Evolutionary conservation across 2,329 filamentous ascomycete species (phyloP), one percentile per base, ranked within the genome.

Genomic region (Diaporthe aspalathi): DNA sequence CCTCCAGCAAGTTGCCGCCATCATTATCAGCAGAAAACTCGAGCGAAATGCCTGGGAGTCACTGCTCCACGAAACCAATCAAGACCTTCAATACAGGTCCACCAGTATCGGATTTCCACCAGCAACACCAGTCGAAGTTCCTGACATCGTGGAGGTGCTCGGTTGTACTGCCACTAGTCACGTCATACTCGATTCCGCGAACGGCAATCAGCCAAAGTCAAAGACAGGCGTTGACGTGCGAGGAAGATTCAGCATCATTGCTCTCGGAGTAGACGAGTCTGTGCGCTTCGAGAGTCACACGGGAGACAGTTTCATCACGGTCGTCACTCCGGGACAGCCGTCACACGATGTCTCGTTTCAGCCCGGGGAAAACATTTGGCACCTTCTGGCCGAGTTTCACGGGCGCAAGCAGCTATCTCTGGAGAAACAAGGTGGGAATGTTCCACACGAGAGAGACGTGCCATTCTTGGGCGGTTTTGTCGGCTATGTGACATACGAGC

Each of bases 381-480:
- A 86, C 43, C 76, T 88, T 49, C 76, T 89, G 14, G 84, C 86
- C 0, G 82, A 83, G 6, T 87, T 87, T 52, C 83, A 83, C 75
- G 75, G 78, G 2, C 73, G 71, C 27, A 77, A 79, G n/a, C 77
- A 74, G 32, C 50, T 79, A 1, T 43, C 74, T 6, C 45, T 74
- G 29, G 71, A 76, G 11, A 27, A 3, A 43, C 38, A 16, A 5
- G 22, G 27, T 2, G 27, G 11, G 29, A 17, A 5, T n/a, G 9
- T 57, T 29, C 27, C 70, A 77, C 35, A 70, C 76, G 35, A 73
- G 76, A 0, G 76, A 79, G 57, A 68, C 45, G 81, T 82, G 0
- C 88, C 93, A 0, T 97, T 97, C 78, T 90, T 93, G 81, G 94
- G 94, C 66, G 94, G 94, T 0, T 91, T 97, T 72, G 89, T 97